Conservation (phyloP, 768 basidiomycete genomes). For the Boletus fagicola region DNA sequence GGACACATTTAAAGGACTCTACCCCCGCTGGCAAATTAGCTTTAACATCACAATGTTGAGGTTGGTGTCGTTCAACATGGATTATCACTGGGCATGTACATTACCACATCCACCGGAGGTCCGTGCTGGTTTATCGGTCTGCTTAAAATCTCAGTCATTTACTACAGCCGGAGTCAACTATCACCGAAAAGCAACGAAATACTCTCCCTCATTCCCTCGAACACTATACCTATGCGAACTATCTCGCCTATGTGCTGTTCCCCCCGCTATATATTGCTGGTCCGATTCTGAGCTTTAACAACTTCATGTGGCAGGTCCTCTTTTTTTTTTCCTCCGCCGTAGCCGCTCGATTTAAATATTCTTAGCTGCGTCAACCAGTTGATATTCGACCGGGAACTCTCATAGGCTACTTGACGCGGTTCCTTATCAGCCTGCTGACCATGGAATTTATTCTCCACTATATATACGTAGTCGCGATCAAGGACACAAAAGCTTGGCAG, state of each 20-base stretch:
- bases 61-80: conserved; percentile 89
- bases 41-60: conserved; percentile 98
- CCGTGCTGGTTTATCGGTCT: conserved; percentile 15
- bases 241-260: conserved; percentile 84
- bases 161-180: conserved; percentile 28
- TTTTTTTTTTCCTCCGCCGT: neutral
- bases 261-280: conserved; percentile 95
- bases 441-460: conserved; percentile 93
- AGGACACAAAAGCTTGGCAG: conserved; percentile 80
- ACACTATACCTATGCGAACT: conserved; percentile 68
- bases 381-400: conserved; percentile 40
- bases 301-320: conserved; percentile 89
- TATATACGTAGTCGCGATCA: conserved; percentile 97
- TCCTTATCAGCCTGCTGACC: conserved; percentile 65
- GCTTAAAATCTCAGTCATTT: conserved; percentile 3
- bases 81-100: conserved; percentile 81
- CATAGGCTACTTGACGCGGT: conserved; percentile 65
- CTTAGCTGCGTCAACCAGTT: conserved; percentile 61
- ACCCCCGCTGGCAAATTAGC: conserved; percentile 88
- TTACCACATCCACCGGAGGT: conserved; percentile 43
- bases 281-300: conserved; percentile 94
- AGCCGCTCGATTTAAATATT: neutral
- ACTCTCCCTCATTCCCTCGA: conserved; percentile 50
- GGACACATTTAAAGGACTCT: conserved; percentile 70
- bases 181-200: conserved; percentile 62